Conservation (phyloP, 805 yeast genomes). For the Sugiyamaella lignohabitans region DNA sequence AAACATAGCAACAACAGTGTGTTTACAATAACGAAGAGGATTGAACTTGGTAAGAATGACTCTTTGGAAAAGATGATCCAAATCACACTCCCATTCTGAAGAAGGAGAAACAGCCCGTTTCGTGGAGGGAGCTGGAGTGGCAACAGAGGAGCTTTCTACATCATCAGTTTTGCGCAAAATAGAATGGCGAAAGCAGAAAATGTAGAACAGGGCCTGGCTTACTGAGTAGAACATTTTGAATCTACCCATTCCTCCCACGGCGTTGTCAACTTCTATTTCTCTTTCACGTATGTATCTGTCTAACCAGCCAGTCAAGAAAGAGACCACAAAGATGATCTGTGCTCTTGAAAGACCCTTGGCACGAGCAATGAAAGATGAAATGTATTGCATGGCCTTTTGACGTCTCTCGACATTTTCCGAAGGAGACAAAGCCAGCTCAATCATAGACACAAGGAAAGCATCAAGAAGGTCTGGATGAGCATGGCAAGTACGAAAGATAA, state of each 20-base stretch:
- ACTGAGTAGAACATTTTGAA: constrained; percentile 86
- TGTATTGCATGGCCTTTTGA: constrained; percentile 84
- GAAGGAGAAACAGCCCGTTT: constrained; percentile 19
- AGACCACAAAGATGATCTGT: constrained; percentile 76
- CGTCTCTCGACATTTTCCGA: constrained; percentile 65
- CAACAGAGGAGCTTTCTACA: background rate
- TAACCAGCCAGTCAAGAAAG: constrained; percentile 78
- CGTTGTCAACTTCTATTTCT: constrained; percentile 68
- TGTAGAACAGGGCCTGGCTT: constrained; percentile 82
- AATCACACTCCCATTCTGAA: constrained; percentile 61
- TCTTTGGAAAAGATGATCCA: constrained; percentile 83
- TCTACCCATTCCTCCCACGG: constrained; percentile 75
- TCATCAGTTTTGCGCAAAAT: constrained; percentile 41
- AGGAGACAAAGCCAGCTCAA: constrained; percentile 74
- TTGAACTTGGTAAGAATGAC: constrained; percentile 82
- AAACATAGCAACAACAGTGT: constrained; percentile 86
- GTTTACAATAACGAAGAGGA: constrained; percentile 89
- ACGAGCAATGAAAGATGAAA: constrained; percentile 84
- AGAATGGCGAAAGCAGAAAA: constrained; percentile 81
- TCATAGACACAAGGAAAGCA: constrained; percentile 70
- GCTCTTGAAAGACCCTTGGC: constrained; percentile 63
- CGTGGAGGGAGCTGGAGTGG: too few species aligned
- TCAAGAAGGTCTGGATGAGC: constrained; percentile 77
- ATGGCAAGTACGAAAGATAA: constrained; percentile 76
- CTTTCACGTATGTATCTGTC: constrained; percentile 75